Base-by-base conservation (phyloP, 306 rosid species). In the Carpinus fangiana region DNA sequence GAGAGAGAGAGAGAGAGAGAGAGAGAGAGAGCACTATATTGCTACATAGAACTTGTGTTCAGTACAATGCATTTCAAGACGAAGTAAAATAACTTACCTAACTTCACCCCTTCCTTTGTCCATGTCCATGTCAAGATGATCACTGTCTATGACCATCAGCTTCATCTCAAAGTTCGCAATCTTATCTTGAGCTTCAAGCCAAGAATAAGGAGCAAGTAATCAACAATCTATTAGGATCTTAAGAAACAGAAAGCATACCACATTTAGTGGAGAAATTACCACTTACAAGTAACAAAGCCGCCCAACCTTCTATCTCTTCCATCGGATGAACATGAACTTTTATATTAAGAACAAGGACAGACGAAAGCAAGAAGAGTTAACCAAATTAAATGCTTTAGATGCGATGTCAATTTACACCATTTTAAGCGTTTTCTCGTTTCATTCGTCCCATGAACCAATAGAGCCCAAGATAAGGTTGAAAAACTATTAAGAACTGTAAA, bases 161-260 rank as follows among this genome's bases (percentile, higher is more conserved):
- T 93, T 96, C 98, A 96, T 96, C 91, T 96, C 99, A 76, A 96
- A 96, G 82, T 93, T 96, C 5, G 98, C 87, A 76, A 93, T 93
- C 73, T 96, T 96, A 7, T 93, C 96, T 79, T 96, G 98, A 0
- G 87, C 91, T 88, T 28, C 23, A 60, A 56, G 3, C 53, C 80
- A 79, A 50, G 41, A 54, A 21, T 48, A 72, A 31, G 21, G 13
- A 47, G 62, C 61, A 72, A 72, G 14, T 48, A 56, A 48, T 23
- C 48, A 38, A 66, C 41, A 61, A 61, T 7, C 8, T 4, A 23
- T 9, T 12, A 57, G 14, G 65, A 57, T 57, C n/a, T 7, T 20
- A 57, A 3, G 43, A 8, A 64, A 64, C 34, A 36, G 7, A 64
- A 64, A 34, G 21, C 2, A 64, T 34, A 64, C 70, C 70, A 64